Conservation (phyloP, 2,329 filamentous ascomycete species). For the Penicillium sp. region DNA sequence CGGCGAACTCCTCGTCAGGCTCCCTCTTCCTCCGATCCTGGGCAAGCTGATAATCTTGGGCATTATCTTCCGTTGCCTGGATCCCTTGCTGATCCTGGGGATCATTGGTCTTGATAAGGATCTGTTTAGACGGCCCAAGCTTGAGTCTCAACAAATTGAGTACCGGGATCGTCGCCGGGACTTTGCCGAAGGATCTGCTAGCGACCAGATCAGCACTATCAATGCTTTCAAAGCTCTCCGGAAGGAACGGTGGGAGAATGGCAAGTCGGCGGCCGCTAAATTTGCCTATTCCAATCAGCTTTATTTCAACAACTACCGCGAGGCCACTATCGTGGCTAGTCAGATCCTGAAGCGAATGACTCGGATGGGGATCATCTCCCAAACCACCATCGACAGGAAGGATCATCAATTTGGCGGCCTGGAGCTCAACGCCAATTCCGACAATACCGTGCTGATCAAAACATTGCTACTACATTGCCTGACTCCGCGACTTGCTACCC, state of each 20-base stretch:
- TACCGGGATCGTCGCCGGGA: conserved; percentile 22
- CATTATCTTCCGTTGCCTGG: conserved; percentile 49
- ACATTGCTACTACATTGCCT: conserved; percentile 44
- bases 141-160: conserved; percentile 22
- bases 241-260: conserved; percentile 26
- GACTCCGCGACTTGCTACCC: conserved; percentile 44
- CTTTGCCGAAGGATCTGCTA: conserved; percentile 36
- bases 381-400: conserved; percentile 24
- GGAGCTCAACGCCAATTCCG: conserved; percentile 44
- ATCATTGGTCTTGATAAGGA: conserved; percentile 31
- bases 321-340: conserved; percentile 1
- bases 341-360: conserved; percentile 5
- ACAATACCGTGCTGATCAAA: conserved; percentile 43
- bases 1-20: conserved; percentile 41
- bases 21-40: conserved; percentile 43
- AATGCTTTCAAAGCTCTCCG: conserved; percentile 44
- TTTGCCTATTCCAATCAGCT: conserved; percentile 24
- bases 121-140: conserved; percentile 30
- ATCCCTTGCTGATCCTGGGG: conserved; percentile 47
- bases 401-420: conserved; percentile 33
- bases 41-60: conserved; percentile 51
- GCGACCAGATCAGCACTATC: conserved; percentile 46
- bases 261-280: conserved; percentile 24
- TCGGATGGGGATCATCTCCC: neutral
- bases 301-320: conserved; percentile 4